Base-by-base conservation (phyloP, 257 asterid genomes). In the Fraxinus cuspidata region DNA sequence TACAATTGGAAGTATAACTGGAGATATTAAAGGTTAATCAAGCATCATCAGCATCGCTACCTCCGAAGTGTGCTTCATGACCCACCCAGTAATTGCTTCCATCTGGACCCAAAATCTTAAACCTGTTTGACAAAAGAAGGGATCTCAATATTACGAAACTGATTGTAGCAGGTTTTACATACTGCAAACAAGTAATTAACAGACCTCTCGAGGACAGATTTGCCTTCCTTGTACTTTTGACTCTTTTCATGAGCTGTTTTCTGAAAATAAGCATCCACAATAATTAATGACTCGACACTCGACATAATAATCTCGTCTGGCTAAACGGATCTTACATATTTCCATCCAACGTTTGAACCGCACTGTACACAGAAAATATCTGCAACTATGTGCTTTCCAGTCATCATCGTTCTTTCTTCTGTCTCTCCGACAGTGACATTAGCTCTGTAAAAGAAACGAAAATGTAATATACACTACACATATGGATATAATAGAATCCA, bases 221-320 rank as follows among this genome's bases (percentile, higher is more conserved):
- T 94, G 63, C 98, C 97, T 87, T 92, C 98, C 88, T 94, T 94
- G 96, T 94, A 94, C 94, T 90, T 90, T 80, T 92, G 97, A 64
- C 85, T 76, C 94, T 89, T 92, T 63, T 94, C 97, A n/a, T 85
- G 90, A 21, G 98, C 98, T 81, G 83, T 84, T 74, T 85, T 87
- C 89, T 85, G 81, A 47, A 80, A 83, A 16, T 25, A 40, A 72
- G 11, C 65, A 49, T 70, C 38, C 29, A 25, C 71, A 13, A 27
- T 12, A 0, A 23, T 73, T 53, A 78, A 27, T 37, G 53, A 4
- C 23, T 11, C 27, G 16, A 70, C 3, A 3, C 32, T 27, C 15
- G 5, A 44, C 25, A 0, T 51, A 63, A 2, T 23, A 76, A 38
- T 65, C n/a, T 9, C 25, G 40, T 37, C 60, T 56, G 23, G 78